Conservation (phyloP, 2,329 filamentous ascomycete species). For the Fonsecaea monophora region DNA sequence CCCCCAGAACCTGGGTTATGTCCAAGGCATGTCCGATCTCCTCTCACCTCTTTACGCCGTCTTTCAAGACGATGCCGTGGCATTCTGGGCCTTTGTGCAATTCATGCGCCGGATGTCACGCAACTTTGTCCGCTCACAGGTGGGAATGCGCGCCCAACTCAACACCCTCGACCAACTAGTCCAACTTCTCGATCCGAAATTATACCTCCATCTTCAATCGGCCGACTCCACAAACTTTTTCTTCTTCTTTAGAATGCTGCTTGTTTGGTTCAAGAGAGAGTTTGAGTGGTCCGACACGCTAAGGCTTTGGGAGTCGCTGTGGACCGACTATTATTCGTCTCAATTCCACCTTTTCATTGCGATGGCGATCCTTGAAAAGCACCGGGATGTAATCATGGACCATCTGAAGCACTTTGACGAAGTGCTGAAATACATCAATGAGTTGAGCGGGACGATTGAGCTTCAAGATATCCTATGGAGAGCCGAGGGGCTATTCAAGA, state of each 20-base stretch:
- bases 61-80: conserved; percentile 94
- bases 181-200: conserved; percentile 92
- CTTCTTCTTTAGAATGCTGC: conserved; percentile 96
- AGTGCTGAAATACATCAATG: conserved; percentile 96
- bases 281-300: conserved; percentile 89
- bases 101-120: conserved; percentile 99
- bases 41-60: conserved; percentile 96
- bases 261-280: conserved; percentile 99
- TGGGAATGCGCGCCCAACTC: conserved; percentile 92
- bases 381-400: conserved; percentile 93
- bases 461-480: conserved; percentile 83
- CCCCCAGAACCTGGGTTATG: conserved; percentile 82
- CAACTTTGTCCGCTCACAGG: conserved; percentile 94
- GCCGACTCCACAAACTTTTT: conserved; percentile 99
- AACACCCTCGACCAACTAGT: conserved; percentile 91
- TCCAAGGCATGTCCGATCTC: conserved; percentile 98
- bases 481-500: conserved; percentile 85
- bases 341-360: conserved; percentile 96
- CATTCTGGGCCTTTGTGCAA: conserved; percentile 93
- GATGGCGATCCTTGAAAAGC: conserved; percentile 91
- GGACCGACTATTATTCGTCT: conserved; percentile 89
- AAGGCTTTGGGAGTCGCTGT: conserved; percentile 87
- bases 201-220: conserved; percentile 86
- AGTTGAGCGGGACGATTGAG: conserved; percentile 91
- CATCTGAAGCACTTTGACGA: conserved; percentile 96